Base-by-base conservation (phyloP, 345 rosid genomes). In the Isatis tinctoria region DNA sequence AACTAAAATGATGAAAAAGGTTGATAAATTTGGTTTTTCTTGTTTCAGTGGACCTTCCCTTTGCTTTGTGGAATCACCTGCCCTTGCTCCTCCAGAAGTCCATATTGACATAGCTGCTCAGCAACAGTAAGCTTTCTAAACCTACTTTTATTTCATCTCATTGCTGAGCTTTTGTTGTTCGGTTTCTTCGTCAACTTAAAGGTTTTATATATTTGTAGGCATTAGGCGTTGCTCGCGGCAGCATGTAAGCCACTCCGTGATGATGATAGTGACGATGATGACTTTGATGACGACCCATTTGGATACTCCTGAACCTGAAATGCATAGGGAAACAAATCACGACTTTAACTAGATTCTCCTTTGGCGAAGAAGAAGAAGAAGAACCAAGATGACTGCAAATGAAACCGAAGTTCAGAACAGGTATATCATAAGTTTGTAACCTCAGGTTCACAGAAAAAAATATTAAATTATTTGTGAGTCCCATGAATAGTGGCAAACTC, bases 31-130 rank as follows among this genome's bases (percentile, higher is more conserved):
- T 59, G 37, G 0, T 61, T 30, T 40, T 53, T 3, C 13, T 51
- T 51, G n/a, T 35, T 48, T 56, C 66, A 88, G 93, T 17, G 90
- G 85, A 62, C 80, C 92, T 4, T 92, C 87, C 69, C 87, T 95
- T 60, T 97, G 92, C 83, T 95, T 95, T 77, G 99, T 95, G 44
- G 99, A 92, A 80, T 82, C 98, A 35, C 91, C 92, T 48, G 99
- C 98, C 7, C 89, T 92, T 70, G 96, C 91, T 68, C 99, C 98
- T 11, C 98, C 99, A 0, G 99, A 95, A 83, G 99, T 95, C 18
- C 93, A 83, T 17, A 88, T 95, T 27, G 99, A 95, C 79, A 13
- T 95, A 71, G 97, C 82, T 48, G 96, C 91, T 22, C 99, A 95
- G 79, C 94, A 87, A 75, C 97, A 85, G 99, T 95, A 85, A 73